Evolutionary conservation across 768 basidiomycete species (phyloP).

Genomic region (Exidia glandulosa): DNA sequence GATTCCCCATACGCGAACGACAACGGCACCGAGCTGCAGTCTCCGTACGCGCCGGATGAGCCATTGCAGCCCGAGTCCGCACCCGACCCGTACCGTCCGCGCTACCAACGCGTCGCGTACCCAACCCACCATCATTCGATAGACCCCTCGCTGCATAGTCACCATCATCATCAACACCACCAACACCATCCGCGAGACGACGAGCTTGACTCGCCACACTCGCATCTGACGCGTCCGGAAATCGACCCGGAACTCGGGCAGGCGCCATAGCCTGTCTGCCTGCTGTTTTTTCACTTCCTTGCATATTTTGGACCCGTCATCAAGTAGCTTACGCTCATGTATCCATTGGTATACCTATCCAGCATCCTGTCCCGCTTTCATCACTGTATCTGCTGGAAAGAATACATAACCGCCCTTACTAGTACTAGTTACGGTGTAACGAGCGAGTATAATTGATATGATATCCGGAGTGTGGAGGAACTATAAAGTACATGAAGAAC

Average conservation of each 20-base stretch:
- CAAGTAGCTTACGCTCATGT: no score
- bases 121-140: background rate
- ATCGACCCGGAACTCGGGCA: background rate
- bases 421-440: no score
- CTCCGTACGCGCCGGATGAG: background rate
- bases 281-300: no score
- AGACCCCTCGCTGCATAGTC: background rate
- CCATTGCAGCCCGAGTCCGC: background rate
- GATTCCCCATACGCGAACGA: background rate
- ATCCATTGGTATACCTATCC: no score
- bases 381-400: no score
- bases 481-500: background rate
- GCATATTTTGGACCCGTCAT: no score
- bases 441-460: background rate
- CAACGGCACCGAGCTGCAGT: background rate
- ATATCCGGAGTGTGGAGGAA: background rate
- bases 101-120: background rate
- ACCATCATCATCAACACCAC: background rate
- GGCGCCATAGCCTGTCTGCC: background rate
- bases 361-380: no score
- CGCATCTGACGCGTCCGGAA: background rate
- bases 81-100: background rate
- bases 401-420: no score
- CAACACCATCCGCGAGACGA: background rate
- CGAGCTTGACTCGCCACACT: background rate